A percentile compares a stretch with the other conserved stretches of the same genome.
Evolutionary conservation across 2,329 filamentous ascomycete species (phyloP).

Genomic region (Fusarium poae): DNA sequence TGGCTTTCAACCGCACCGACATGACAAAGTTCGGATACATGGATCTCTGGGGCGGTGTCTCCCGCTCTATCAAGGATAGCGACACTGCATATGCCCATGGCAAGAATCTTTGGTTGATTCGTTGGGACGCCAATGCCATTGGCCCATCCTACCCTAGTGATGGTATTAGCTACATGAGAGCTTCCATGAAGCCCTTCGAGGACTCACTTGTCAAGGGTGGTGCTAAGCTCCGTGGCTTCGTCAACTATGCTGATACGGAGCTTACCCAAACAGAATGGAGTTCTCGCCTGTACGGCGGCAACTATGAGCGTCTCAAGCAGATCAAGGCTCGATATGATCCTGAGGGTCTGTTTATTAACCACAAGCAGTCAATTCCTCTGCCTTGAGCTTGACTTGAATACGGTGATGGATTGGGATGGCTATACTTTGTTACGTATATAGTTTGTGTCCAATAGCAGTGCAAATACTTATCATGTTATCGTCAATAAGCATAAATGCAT

Average conservation of each 20-base stretch:
- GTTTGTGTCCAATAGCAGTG: slow-evolving; percentile 3
- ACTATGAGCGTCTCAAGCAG: slow-evolving; percentile 40
- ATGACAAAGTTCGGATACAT: slow-evolving; percentile 41
- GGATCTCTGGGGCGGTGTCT: slow-evolving; percentile 48
- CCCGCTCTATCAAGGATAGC: slow-evolving; percentile 35
- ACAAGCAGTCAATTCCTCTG: slow-evolving; percentile 42
- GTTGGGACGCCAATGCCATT: slow-evolving; percentile 38
- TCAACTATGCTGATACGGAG: slow-evolving; percentile 48
- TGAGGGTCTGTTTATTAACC: slow-evolving; percentile 40
- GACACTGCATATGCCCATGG: slow-evolving; percentile 45
- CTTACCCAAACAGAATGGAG: slow-evolving; percentile 43
- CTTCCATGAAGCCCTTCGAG: slow-evolving; percentile 44
- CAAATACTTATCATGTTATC: background rate
- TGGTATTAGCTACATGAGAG: slow-evolving; percentile 40
- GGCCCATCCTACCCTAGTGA: slow-evolving; percentile 42
- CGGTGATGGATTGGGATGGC: background rate
- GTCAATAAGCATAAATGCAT: slow-evolving; percentile 6
- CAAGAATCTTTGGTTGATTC: slow-evolving; percentile 45
- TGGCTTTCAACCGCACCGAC: slow-evolving; percentile 45
- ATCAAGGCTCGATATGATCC: slow-evolving; percentile 43
- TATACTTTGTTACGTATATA: background rate
- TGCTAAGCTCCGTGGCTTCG: slow-evolving; percentile 42
- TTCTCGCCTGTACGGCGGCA: slow-evolving; percentile 42
- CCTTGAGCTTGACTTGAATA: background rate
- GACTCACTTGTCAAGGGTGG: slow-evolving; percentile 34